Evolutionary conservation across 805 yeast genomes (phyloP).

Genomic region (Wickerhamiella alocasiicola): DNA sequence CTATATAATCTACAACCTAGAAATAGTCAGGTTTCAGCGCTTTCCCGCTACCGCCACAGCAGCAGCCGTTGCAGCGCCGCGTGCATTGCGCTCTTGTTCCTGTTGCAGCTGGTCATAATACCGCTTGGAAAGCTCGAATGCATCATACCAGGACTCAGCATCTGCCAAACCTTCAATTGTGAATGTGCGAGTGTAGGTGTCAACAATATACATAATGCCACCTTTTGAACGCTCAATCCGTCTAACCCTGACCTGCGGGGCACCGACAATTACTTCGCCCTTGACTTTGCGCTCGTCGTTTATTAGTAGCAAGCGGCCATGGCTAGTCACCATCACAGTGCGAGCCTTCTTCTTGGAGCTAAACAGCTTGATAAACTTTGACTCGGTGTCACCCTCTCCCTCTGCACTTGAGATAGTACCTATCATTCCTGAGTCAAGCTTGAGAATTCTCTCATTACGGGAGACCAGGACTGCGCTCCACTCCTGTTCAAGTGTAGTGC

Average conservation of each 20-base stretch:
- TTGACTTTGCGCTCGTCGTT: slow-evolving; percentile 25
- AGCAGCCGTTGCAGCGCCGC: slow-evolving; percentile 28
- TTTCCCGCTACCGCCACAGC: slow-evolving; percentile 25
- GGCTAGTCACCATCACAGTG: slow-evolving; percentile 26
- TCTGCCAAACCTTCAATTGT: slow-evolving; percentile 22
- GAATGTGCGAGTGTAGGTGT: slow-evolving; percentile 25
- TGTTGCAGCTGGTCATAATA: slow-evolving; percentile 23
- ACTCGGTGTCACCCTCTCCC: slow-evolving; percentile 13
- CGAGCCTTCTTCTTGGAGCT: slow-evolving; percentile 21
- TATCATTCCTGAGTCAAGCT: slow-evolving; percentile 31
- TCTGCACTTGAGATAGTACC: slow-evolving; percentile 18
- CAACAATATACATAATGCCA: slow-evolving; percentile 22
- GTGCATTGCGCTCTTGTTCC: slow-evolving; percentile 24
- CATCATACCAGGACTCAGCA: slow-evolving; percentile 27
- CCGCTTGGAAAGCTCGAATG: slow-evolving; percentile 23
- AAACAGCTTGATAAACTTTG: slow-evolving; percentile 25
- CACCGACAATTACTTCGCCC: slow-evolving; percentile 26
- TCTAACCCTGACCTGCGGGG: slow-evolving; percentile 26
- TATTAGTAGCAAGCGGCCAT: slow-evolving; percentile 26
- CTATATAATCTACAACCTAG: no score
- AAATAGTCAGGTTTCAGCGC: not conserved
- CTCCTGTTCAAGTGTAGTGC: slow-evolving; percentile 36
- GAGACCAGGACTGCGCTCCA: slow-evolving; percentile 34
- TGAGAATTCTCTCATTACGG: slow-evolving; percentile 37
- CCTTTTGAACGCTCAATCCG: slow-evolving; percentile 16